A percentile compares a stretch with the other conserved stretches of the same genome.
Conservation (phyloP, 306 rosid species). For the Cucumis sativus region DNA sequence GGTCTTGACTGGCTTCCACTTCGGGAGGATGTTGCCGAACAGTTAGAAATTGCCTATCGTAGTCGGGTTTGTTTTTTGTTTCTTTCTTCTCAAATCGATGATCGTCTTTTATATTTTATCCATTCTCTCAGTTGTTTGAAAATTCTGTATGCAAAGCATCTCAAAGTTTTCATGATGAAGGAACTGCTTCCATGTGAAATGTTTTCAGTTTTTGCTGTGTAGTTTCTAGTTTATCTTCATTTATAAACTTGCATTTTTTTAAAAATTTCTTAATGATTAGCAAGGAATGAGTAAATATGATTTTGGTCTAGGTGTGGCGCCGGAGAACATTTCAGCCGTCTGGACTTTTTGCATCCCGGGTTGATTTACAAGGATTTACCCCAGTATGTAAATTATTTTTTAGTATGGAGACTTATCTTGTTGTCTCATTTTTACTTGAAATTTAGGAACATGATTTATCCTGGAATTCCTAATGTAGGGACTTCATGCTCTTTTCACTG, state of each 20-base stretch:
- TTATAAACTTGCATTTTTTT: not conserved
- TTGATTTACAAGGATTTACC: constrained; percentile 81
- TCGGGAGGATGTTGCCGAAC: constrained; percentile 92
- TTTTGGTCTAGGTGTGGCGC: constrained; percentile 70
- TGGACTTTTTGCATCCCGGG: constrained; percentile 98
- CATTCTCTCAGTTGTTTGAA: not conserved
- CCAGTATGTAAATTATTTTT: constrained; percentile 37
- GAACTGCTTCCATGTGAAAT: not conserved
- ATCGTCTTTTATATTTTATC: not conserved
- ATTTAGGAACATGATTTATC: not conserved
- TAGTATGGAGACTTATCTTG: constrained; percentile 1
- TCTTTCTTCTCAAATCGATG: not conserved
- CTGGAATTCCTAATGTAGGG: constrained; percentile 47
- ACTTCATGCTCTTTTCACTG: constrained; percentile 82
- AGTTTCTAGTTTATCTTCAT: not conserved
- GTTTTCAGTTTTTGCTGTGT: not conserved
- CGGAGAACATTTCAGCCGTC: constrained; percentile 91
- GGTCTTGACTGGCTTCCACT: constrained; percentile 94
- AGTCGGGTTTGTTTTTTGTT: constrained; percentile 42
- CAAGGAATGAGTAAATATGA: not conserved
- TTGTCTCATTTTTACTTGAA: constrained; percentile 3
- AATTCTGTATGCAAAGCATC: not conserved
- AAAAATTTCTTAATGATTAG: not conserved
- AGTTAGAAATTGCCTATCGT: constrained; percentile 75
- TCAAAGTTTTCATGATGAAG: not conserved